Base-by-base conservation (phyloP, 2,329 filamentous ascomycete species). In the Colletotrichum tanaceti region DNA sequence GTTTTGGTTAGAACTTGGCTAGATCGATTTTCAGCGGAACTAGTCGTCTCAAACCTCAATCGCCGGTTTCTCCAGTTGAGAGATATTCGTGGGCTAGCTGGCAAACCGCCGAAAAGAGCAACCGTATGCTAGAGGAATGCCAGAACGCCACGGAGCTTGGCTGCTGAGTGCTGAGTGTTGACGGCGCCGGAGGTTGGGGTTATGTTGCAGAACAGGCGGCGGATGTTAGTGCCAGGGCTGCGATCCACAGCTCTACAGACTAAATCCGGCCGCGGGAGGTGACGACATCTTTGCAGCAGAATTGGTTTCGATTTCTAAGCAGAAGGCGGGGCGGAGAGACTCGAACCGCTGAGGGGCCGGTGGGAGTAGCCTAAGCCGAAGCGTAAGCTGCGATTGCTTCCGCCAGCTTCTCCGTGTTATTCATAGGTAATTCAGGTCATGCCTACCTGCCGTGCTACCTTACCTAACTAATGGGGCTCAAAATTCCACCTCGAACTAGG, bases 271-370 rank as follows among this genome's bases (percentile, higher is more conserved):
- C 58, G 58, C 32, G 11, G 35, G 18, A 47, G 32, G 58, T 61
- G 63, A 62, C 58, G 63, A 60, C 58, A 62, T 44, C 10, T 35
- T 44, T 14, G 20, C 53, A 24, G 38, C 38, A 43, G 38, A 14
- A 18, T 7, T 38, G 20, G 38, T 22, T 5, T 22, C 60, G 67
- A 70, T 70, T 66, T 61, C 57, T 70, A 70, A 70, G 67, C 67
- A 66, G 18, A n/a, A 44, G 28, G 9, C 9, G 28, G 9, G 28
- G 28, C 1, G 28, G 28, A 32, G 28, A 32, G 28, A 32, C 28
- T 7, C 28, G 28, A 32, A 7, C 28, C 28, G 28, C 28, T 32
- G 9, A 7, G 28, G 28, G 28, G 28, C 7, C 28, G 28, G 28
- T 32, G 28, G 28, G 6, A 32, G 28, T 32, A 32, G 28, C 28